Evolutionary conservation across 2,329 filamentous ascomycete species (phyloP).

Genomic region (Cladosporium sp.): DNA sequence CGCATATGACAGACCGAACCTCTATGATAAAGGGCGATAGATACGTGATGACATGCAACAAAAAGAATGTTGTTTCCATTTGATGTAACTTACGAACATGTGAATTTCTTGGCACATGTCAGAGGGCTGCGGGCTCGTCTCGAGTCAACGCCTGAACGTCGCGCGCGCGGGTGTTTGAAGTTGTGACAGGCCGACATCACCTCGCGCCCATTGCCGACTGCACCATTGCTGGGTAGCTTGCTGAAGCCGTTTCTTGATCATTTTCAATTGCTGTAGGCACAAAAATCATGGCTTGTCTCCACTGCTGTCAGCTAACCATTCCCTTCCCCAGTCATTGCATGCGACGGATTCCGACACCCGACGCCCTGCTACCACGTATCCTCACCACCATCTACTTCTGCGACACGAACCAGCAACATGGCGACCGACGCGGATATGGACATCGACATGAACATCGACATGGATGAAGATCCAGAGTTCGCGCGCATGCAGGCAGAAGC

Average conservation of each 20-base stretch:
- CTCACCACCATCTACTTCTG: neutral
- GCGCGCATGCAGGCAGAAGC: constrained; percentile 29
- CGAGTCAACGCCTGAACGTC: neutral
- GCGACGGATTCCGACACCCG: neutral
- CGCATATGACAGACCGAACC: too few species aligned
- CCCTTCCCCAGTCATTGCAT: neutral
- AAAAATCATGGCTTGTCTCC: too few species aligned
- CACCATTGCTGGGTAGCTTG: too few species aligned
- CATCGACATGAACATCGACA: constrained; percentile 28
- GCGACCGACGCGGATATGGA: constrained; percentile 30
- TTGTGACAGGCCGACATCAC: neutral
- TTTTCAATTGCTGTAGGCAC: neutral
- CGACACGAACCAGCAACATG: constrained; percentile 1
- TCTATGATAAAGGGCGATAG: too few species aligned
- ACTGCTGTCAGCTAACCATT: neutral
- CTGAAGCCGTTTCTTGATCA: too few species aligned
- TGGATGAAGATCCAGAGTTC: constrained; percentile 28
- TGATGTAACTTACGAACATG: neutral
- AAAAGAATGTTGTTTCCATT: too few species aligned
- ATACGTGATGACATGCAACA: neutral
- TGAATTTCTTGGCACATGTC: constrained; percentile 8
- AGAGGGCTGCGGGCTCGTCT: neutral
- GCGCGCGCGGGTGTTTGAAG: neutral
- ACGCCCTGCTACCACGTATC: neutral
- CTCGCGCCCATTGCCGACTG: neutral